phyloP scores from a whole-genome alignment of 139 green algal species.

The Nannochloris sp. region DNA sequence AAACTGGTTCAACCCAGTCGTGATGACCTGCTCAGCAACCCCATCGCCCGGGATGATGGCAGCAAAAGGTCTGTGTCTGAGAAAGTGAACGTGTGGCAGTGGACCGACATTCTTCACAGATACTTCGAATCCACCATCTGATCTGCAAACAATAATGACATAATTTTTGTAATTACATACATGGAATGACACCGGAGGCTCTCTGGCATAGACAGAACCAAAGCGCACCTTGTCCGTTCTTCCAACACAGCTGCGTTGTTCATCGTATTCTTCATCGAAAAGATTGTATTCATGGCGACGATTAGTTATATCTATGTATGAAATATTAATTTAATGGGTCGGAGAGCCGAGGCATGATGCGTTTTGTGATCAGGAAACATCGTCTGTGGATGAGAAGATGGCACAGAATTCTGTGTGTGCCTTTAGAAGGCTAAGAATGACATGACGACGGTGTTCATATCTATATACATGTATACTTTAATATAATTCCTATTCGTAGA shows the following conservation, averaged over 20 bases:
- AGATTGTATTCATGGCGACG: too few species aligned
- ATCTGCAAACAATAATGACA: background rate
- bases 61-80: conserved; percentile 50
- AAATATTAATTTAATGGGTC: too few species aligned
- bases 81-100: background rate
- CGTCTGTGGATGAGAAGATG: too few species aligned
- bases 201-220: background rate
- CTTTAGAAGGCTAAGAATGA: too few species aligned
- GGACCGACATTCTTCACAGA: background rate
- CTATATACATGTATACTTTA: too few species aligned
- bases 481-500: too few species aligned
- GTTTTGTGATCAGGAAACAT: too few species aligned
- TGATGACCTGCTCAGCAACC: conserved; percentile 82
- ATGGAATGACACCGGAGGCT: too few species aligned
- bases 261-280: background rate
- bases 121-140: conserved; percentile 26
- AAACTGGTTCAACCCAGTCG: conserved; percentile 68
- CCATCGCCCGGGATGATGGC: conserved; percentile 89
- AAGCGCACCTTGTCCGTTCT: conserved; percentile 4
- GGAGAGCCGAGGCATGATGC: too few species aligned
- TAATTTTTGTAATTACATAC: background rate
- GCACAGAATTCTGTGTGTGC: too few species aligned
- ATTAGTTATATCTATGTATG: too few species aligned
- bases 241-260: conserved; percentile 7
- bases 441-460: too few species aligned